Base-by-base conservation (phyloP, 345 rosid genomes). In the Gossypium rotundifolium region DNA sequence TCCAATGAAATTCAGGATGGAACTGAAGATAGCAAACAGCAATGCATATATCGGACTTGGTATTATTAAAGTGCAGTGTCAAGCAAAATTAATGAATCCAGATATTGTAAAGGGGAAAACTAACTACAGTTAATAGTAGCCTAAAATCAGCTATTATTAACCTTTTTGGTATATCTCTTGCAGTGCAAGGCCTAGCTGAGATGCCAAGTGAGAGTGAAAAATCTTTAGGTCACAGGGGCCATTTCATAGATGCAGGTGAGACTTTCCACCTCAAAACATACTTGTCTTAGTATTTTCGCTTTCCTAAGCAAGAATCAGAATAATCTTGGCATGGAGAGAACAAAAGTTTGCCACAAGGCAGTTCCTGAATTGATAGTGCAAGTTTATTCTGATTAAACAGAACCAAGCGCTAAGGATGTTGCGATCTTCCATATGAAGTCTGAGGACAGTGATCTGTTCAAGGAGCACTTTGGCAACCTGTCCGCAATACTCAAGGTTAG, bases 381-480 rank as follows among this genome's bases (percentile, higher is more conserved):
- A 68, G 71, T 38, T n/a, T 48, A 14, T 75, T 69, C 71, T 17
- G 65, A 64, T 66, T 54, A 77, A 77, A 74, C 69, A 16, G 83
- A 75, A 78, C 83, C 66, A 73, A 83, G 71, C 73, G 60, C 77
- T 44, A 73, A 42, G 74, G 79, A 61, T 70, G 16, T 45, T 18
- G 77, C 75, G 74, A 70, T 54, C 53, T 70, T 45, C 70, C 64
- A 18, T 18, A 72, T 64, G 68, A 70, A 71, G 14, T 77, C 78
- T 23, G 89, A 83, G 68, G 81, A 84, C 8, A 82, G 70, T 59
- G 87, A 66, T 58, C 78, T 84, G 84, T 77, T 88, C 83, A 82
- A 80, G 74, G 87, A 79, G 83, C 84, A 87, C 72, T 83, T 83
- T 77, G 85, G 85, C 82, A 85, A 76, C 85, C 81, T 87, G 79